Conservation (phyloP, 495 filamentous ascomycete genomes). For the Apodospora peruviana region DNA sequence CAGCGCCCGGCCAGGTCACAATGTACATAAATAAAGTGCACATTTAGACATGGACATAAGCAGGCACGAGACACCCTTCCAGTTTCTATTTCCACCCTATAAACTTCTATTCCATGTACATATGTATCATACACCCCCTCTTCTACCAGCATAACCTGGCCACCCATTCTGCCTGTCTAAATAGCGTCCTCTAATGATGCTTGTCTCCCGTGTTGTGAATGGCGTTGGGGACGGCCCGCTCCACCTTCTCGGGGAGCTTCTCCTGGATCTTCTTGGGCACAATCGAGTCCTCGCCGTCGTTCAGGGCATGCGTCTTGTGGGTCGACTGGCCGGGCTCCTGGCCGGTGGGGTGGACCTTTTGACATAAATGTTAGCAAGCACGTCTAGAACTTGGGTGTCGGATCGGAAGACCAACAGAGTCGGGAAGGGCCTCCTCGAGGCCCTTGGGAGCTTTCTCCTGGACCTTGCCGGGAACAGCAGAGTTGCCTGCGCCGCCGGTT, state of each 20-base stretch:
- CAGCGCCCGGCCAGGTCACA: too few species aligned
- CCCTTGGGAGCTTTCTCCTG: conserved; percentile 5
- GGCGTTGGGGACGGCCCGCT: conserved; percentile 1
- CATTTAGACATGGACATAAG: too few species aligned
- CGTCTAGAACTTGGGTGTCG: background rate
- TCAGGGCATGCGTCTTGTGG: conserved; percentile 1
- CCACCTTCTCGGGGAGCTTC: conserved; percentile 3
- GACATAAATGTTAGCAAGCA: background rate
- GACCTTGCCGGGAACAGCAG: conserved; percentile 1
- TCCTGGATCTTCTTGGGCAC: conserved; percentile 7
- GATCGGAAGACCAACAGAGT: background rate
- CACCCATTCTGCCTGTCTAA: background rate
- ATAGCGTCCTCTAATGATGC: background rate
- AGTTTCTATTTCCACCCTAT: too few species aligned
- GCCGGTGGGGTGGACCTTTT: conserved; percentile 3
- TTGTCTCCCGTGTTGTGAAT: conserved; percentile 1
- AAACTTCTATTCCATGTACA: too few species aligned
- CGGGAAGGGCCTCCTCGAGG: conserved; percentile 1
- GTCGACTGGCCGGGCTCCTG: conserved; percentile 4
- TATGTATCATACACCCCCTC: background rate
- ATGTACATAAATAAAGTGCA: too few species aligned
- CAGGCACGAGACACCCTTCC: too few species aligned
- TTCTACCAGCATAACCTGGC: background rate
- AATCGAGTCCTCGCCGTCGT: conserved; percentile 5
- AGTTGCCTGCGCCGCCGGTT: background rate